phyloP scores from a whole-genome alignment of 805 yeast genomes.

The Kuraishia molischiana region DNA sequence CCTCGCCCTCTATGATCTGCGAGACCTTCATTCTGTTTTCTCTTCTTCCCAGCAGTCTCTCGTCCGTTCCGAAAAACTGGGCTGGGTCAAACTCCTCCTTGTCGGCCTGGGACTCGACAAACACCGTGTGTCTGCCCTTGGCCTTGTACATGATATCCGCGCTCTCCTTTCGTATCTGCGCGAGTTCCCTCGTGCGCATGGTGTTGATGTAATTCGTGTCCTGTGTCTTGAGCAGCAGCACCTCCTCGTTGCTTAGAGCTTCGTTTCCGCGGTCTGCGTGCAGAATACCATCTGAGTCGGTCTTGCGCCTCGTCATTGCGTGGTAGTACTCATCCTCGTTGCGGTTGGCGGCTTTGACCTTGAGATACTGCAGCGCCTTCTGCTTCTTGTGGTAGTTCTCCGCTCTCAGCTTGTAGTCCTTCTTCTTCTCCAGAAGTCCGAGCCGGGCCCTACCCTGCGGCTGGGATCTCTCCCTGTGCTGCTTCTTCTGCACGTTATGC shows the following conservation, averaged over 20 bases:
- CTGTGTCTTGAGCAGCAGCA: slow-evolving; percentile 78
- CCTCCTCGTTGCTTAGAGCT: slow-evolving; percentile 60
- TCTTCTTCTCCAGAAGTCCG: slow-evolving; percentile 91
- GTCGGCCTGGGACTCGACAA: slow-evolving; percentile 57
- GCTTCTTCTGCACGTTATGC: slow-evolving; percentile 91
- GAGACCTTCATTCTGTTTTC: slow-evolving; percentile 62
- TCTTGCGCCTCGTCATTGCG: slow-evolving; percentile 68
- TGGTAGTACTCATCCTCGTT: slow-evolving; percentile 96
- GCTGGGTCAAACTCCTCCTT: slow-evolving; percentile 55
- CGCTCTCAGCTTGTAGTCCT: slow-evolving; percentile 58
- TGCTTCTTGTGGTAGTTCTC: slow-evolving; percentile 49
- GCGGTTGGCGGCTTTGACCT: slow-evolving; percentile 59
- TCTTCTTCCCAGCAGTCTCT: slow-evolving; percentile 44
- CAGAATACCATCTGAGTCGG: slow-evolving; percentile 64
- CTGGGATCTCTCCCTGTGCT: slow-evolving; percentile 92
- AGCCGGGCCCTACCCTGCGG: slow-evolving; percentile 59
- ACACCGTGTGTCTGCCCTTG: slow-evolving; percentile 75
- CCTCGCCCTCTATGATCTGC: slow-evolving; percentile 41
- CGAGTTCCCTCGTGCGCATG: slow-evolving; percentile 57
- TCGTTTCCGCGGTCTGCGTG: slow-evolving; percentile 58
- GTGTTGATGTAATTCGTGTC: slow-evolving; percentile 82
- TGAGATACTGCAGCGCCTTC: slow-evolving; percentile 59
- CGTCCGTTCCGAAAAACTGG: slow-evolving; percentile 61
- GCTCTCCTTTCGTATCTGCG: slow-evolving; percentile 50
- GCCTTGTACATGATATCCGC: slow-evolving; percentile 39